Evolutionary conservation across 1,284 basidiomycete species (phyloP), one percentile per base, ranked within the genome.

Genomic region (Thecaphora thlaspeos): DNA sequence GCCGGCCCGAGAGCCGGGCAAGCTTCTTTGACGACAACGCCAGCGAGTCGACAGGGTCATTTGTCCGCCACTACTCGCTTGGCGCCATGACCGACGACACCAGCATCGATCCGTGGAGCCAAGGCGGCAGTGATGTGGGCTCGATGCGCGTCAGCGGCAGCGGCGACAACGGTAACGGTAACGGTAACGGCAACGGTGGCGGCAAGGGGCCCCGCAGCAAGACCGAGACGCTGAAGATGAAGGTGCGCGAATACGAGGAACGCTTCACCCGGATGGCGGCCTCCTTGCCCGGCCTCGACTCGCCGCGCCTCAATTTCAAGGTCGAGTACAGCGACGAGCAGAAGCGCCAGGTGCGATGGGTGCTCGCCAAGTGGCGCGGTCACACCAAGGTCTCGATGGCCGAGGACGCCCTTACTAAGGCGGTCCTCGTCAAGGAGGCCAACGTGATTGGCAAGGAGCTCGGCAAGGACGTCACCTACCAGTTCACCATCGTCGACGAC

Each of bases 361-460:
- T 88, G 2, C 78, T 95, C 57, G 85, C 87, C 61, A 86, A 84
- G 64, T 98, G 94, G 94, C 84, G 88, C 64, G 76, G 87, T 1
- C 59, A 52, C 28, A 71, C 72, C 17, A 55, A 58, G 37, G 64
- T 76, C 0, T 63, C 87, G 0, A 94, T 97, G 89, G 91, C 93
- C 0, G 93, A 97, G 79, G 70, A 85, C 42, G 85, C 94, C 10
- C 81, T 98, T 41, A 87, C 87, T 7, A 87, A 87, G 73, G 93
- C 94, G 4, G 87, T 92, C 0, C 79, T 88, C 47, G 81, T 98
- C 39, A 93, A 94, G 78, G 94, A 98, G 80, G 93, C 92, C 10
- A 97, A 97, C 76, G 84, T 77, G 38, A 70, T 76, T 48, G 64
- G 71, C 56, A 52, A 53, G 36, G 60, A 70, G 77, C 84, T 95